Evolutionary conservation across 331 rosid species (phyloP).

Genomic region (Stylosanthes scabra): DNA sequence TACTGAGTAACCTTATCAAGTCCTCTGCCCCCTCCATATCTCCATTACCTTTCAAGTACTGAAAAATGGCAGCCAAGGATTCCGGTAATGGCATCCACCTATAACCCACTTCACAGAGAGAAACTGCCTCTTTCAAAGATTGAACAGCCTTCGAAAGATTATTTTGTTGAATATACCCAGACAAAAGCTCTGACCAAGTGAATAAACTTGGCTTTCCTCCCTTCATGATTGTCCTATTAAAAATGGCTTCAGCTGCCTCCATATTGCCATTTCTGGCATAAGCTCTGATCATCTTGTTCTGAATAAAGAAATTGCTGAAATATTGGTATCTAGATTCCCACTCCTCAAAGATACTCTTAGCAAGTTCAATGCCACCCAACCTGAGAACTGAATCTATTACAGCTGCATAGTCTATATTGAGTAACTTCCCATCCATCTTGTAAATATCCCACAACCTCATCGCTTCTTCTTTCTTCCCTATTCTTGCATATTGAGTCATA

Average conservation of each 20-base stretch:
- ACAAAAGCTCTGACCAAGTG: slow-evolving; percentile 34
- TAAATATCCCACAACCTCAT: slow-evolving; percentile 43
- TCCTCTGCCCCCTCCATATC: slow-evolving; percentile 31
- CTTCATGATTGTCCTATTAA: not conserved
- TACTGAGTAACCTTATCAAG: slow-evolving; percentile 1
- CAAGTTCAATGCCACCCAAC: slow-evolving; percentile 39
- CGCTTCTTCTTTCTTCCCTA: slow-evolving; percentile 47
- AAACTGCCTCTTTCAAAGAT: slow-evolving; percentile 30
- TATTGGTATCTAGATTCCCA: slow-evolving; percentile 43
- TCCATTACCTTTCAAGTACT: slow-evolving; percentile 19
- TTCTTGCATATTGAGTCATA: slow-evolving; percentile 35
- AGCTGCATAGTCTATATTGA: slow-evolving; percentile 28
- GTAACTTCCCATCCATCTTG: slow-evolving; percentile 25
- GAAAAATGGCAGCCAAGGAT: slow-evolving; percentile 16
- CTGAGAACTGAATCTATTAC: slow-evolving; percentile 33
- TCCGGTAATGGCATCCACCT: not conserved
- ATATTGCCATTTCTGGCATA: slow-evolving; percentile 40
- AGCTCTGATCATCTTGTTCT: slow-evolving; percentile 31
- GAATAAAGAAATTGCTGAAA: slow-evolving; percentile 36
- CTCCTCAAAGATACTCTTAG: slow-evolving; percentile 43
- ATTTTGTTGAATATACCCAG: not conserved
- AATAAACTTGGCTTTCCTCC: not conserved
- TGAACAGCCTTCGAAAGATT: slow-evolving; percentile 22
- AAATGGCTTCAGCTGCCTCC: slow-evolving; percentile 38
- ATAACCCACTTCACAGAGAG: not conserved